Percentiles rank a stretch among this genome's conserved stretches.
phyloP scores from a whole-genome alignment of 768 basidiomycete species.

The Xanthoconium stramineum region DNA sequence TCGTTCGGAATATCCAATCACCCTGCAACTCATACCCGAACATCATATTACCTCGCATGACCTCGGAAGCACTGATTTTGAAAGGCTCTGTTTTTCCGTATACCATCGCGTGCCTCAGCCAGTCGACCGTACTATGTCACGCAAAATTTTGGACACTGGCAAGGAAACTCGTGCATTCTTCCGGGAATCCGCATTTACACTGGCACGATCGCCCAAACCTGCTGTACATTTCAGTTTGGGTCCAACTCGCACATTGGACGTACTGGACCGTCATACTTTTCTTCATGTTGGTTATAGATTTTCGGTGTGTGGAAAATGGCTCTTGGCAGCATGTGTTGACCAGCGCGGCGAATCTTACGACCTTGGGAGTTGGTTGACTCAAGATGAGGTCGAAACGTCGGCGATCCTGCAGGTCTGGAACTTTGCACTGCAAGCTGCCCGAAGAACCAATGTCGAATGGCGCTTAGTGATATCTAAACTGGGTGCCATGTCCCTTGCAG shows the following conservation, averaged over 20 bases:
- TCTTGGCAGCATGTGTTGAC: slow-evolving; percentile 71
- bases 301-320: slow-evolving; percentile 70
- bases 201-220: slow-evolving; percentile 45
- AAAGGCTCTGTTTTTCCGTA: slow-evolving; percentile 56
- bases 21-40: slow-evolving; percentile 76
- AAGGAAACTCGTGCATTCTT: slow-evolving; percentile 48
- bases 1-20: slow-evolving; percentile 45
- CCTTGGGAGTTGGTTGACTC: slow-evolving; percentile 62
- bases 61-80: slow-evolving; percentile 29
- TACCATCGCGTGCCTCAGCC: slow-evolving; percentile 69
- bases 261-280: slow-evolving; percentile 56
- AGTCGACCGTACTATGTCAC: slow-evolving; percentile 60
- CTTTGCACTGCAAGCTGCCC: slow-evolving; percentile 60
- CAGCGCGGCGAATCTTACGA: slow-evolving; percentile 76
- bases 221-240: slow-evolving; percentile 39
- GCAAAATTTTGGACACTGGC: slow-evolving; percentile 41
- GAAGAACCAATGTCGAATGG: slow-evolving; percentile 75
- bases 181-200: slow-evolving; percentile 61
- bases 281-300: slow-evolving; percentile 75
- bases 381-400: slow-evolving; percentile 44
- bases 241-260: slow-evolving; percentile 43
- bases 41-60: slow-evolving; percentile 43
- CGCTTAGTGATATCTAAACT: slow-evolving; percentile 68
- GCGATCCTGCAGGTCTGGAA: slow-evolving; percentile 65
- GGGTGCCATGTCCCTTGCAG: slow-evolving; percentile 54